These are phyloP conservation scores for Diaporthe humulicola DNA, from an alignment of 2,329 filamentous ascomycete genomes.

Conservation along the genomic window DNA sequence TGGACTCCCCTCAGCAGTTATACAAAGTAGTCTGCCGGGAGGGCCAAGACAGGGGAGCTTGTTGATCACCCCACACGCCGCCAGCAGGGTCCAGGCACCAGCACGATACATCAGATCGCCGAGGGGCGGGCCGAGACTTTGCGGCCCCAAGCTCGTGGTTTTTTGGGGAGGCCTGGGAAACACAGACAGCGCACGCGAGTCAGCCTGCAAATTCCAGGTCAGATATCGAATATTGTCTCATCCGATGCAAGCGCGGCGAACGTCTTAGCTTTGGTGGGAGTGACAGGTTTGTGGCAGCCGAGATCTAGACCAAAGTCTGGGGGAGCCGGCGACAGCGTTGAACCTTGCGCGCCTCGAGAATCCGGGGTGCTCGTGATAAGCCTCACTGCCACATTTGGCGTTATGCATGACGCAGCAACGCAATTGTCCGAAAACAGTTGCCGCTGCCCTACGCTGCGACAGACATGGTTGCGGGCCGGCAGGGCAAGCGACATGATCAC, in stretches of 20 bases:
- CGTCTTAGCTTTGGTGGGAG: conserved; percentile 15
- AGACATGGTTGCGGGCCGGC: conserved; percentile 25
- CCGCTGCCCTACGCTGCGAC: conserved; percentile 22
- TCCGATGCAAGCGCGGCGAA: conserved; percentile 26
- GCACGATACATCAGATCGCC: conserved; percentile 16
- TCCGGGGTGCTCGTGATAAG: conserved; percentile 30
- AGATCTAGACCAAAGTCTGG: conserved; percentile 23
- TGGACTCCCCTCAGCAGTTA: neutral
- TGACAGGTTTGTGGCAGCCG: conserved; percentile 7
- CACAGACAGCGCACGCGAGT: neutral
- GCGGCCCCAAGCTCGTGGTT: neutral
- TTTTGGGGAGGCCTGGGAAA: neutral
- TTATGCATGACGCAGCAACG: conserved; percentile 27
- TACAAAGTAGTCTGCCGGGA: conserved; percentile 6
- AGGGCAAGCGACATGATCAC: conserved; percentile 26
- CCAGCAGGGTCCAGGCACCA: conserved; percentile 30
- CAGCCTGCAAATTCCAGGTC: neutral
- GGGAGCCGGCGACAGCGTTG: conserved; percentile 18
- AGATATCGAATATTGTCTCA: conserved; percentile 1
- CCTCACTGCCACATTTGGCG: conserved; percentile 31
- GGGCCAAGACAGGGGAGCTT: conserved; percentile 11
- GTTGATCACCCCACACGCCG: conserved; percentile 27
- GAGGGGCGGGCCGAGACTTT: conserved; percentile 16
- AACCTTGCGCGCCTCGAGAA: conserved; percentile 9
- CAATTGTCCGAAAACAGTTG: conserved; percentile 28